These are phyloP conservation scores for Allomyces macrogynus DNA, from an alignment of 192 early-diverging fungal genomes.

Conservation along the genomic window DNA sequence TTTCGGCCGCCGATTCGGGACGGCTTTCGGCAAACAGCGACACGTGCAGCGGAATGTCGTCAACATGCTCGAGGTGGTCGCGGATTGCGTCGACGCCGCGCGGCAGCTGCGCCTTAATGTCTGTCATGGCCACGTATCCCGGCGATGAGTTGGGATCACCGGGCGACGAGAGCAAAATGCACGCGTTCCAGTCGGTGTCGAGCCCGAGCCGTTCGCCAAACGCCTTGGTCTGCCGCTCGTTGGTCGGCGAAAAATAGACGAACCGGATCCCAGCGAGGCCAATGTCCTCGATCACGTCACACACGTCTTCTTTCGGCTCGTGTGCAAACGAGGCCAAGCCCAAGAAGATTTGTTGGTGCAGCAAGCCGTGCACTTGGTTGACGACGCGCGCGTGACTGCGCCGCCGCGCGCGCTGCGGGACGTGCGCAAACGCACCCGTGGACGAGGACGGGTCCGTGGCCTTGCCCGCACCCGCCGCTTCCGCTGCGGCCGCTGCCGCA, in stretches of 20 bases:
- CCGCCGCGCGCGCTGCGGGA: not conserved
- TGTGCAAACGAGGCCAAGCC: constrained; percentile 68
- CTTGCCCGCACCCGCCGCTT: not conserved
- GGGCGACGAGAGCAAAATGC: constrained; percentile 73
- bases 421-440: not conserved
- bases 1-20: constrained; percentile 56
- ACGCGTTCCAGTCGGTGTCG: constrained; percentile 98
- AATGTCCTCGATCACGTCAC: constrained; percentile 92
- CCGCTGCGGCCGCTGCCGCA: not conserved
- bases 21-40: constrained; percentile 94
- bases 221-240: constrained; percentile 90
- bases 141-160: constrained; percentile 20
- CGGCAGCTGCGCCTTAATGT: constrained; percentile 90
- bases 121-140: constrained; percentile 80
- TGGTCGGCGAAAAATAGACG: constrained; percentile 81
- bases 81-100: constrained; percentile 86
- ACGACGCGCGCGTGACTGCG: not conserved
- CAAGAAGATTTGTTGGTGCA: constrained; percentile 77
- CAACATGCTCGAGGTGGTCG: constrained; percentile 66
- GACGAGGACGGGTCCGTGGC: not conserved
- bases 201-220: constrained; percentile 90
- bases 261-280: constrained; percentile 94
- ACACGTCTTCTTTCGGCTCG: constrained; percentile 82
- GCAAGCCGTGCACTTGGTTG: constrained; percentile 9
- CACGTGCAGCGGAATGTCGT: constrained; percentile 96